phyloP scores from a whole-genome alignment of 257 asterid species.

The Lithospermum erythrorhizon region DNA sequence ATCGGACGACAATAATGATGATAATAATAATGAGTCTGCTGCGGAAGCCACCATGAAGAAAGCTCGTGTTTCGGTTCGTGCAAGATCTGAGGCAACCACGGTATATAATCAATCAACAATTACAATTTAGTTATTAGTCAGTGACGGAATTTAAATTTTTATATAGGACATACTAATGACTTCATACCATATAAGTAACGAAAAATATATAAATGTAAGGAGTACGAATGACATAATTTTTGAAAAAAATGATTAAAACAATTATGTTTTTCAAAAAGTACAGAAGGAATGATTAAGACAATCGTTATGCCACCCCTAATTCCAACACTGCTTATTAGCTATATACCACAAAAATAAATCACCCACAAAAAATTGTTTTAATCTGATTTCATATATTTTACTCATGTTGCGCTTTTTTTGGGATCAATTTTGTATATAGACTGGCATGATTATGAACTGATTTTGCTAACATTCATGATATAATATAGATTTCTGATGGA shows the following conservation, averaged over 20 bases:
- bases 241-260: too few species aligned
- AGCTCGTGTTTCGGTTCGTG: conserved; percentile 42
- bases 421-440: too few species aligned
- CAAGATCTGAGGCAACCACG: conserved; percentile 27
- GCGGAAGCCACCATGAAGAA: conserved; percentile 28
- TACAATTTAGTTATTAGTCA: background rate
- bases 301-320: too few species aligned
- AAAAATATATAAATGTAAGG: too few species aligned
- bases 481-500: conserved; percentile 30
- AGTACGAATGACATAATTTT: too few species aligned
- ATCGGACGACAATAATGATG: conserved; percentile 2
- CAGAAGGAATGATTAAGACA: too few species aligned
- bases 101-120: conserved; percentile 4
- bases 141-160: too few species aligned
- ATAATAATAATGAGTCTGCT: background rate
- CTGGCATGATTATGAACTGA: background rate
- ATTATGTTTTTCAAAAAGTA: too few species aligned
- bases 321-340: too few species aligned
- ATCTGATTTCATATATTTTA: background rate
- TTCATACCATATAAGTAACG: too few species aligned
- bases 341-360: too few species aligned
- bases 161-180: too few species aligned
- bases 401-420: background rate
- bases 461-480: background rate
- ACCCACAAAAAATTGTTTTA: background rate